Evolutionary conservation across 2,329 filamentous ascomycete species (phyloP), one percentile per base, ranked within the genome.

Genomic region (Aureobasidium melanogenum): DNA sequence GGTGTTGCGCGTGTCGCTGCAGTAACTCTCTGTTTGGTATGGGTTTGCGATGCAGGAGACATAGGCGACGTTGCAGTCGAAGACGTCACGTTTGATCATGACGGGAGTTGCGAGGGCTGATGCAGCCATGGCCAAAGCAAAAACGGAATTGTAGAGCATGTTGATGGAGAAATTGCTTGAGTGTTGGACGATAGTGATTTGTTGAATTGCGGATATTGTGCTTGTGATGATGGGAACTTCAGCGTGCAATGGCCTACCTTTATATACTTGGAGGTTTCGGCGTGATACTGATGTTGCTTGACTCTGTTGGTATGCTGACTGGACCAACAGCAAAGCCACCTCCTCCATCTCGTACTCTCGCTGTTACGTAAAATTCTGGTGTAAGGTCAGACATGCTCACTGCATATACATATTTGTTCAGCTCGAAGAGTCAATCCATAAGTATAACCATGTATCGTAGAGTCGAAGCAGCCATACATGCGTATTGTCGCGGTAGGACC

Each of bases 21-120:
- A 54, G 34, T 54, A 52, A 22, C 32, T 52, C 5, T 52, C 48
- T 24, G 3, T 7, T 1, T 24, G 34, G 15, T 54, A 41, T 6
- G 50, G 50, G 14, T 54, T 41, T 41, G 50, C 36, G 4, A 54
- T 30, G 9, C 50, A 54, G 24, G 7, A 3, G 22, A 19, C 17
- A 17, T 41, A 54, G 15, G 50, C 50, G n/a, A 54, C 36, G 8
- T 54, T 54, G 50, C 50, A 54, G 24, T 54, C 50, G 50, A 54
- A 54, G 36, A 28, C 2, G 17, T 36, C 36, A 24, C 50, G 34
- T 41, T 54, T 39, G 36, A n/a, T 15, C 22, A 52, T 39, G 14
- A 39, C 6, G 7, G 50, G 50, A 9, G 24, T 41, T 10, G 50
- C 36, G 17, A 54, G 5, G 24, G 36, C 50, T 17, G 36, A 54